phyloP scores from a whole-genome alignment of 2,329 filamentous ascomycete genomes.

The Colletotrichum neosansevieriae region DNA sequence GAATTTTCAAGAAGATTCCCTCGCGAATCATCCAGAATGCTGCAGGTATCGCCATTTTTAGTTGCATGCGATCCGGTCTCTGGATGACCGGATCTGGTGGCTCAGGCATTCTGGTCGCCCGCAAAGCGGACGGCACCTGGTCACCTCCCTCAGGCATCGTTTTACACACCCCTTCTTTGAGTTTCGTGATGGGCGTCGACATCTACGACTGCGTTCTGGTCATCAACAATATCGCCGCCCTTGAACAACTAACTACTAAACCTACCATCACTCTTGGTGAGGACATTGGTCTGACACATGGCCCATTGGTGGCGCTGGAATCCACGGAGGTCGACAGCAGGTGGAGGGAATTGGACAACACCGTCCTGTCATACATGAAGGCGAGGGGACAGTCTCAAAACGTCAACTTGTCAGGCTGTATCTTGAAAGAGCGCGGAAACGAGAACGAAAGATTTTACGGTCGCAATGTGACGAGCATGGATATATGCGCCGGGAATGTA shows the following conservation, averaged over 20 bases:
- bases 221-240: slow-evolving; percentile 86
- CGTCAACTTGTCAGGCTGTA: slow-evolving; percentile 67
- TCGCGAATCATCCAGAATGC: slow-evolving; percentile 87
- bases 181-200: slow-evolving; percentile 91
- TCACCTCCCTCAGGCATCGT: slow-evolving; percentile 91
- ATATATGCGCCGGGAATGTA: slow-evolving; percentile 69
- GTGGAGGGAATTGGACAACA: slow-evolving; percentile 66
- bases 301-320: slow-evolving; percentile 74
- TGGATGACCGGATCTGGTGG: slow-evolving; percentile 94
- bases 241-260: slow-evolving; percentile 82
- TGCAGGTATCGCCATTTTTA: slow-evolving; percentile 92
- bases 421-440: slow-evolving; percentile 67
- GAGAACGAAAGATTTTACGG: slow-evolving; percentile 72
- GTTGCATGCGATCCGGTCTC: slow-evolving; percentile 92
- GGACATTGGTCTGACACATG: slow-evolving; percentile 81
- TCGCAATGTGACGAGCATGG: slow-evolving; percentile 62
- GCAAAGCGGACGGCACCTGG: slow-evolving; percentile 89
- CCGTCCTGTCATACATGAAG: slow-evolving; percentile 70
- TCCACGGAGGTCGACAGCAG: slow-evolving; percentile 63
- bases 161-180: slow-evolving; percentile 88
- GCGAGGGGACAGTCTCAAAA: slow-evolving; percentile 67
- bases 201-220: slow-evolving; percentile 97
- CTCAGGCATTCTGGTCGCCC: slow-evolving; percentile 86
- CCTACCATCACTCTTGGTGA: slow-evolving; percentile 84
- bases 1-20: slow-evolving; percentile 83